Conservation (phyloP, 2,329 filamentous ascomycete genomes). For the Lachnellula hyalina region DNA sequence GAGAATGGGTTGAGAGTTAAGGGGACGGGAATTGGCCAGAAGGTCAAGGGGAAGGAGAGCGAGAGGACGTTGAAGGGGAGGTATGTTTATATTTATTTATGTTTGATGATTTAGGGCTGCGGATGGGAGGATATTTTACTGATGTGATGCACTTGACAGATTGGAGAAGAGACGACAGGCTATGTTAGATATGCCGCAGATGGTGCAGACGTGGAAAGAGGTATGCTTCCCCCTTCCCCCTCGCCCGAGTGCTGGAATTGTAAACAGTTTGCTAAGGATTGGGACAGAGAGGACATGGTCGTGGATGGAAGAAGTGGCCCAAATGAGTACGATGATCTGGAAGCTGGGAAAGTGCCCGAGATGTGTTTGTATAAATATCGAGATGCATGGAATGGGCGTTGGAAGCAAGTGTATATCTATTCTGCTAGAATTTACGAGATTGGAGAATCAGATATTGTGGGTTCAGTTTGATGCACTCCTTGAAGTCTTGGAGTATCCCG, state of each 20-base stretch:
- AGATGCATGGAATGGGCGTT: conserved; percentile 19
- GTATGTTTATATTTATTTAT: conserved; percentile 40
- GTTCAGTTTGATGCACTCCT: not conserved
- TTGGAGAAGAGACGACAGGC: conserved; percentile 86
- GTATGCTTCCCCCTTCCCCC: conserved; percentile 45
- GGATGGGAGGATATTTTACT: conserved; percentile 29
- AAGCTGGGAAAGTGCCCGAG: not conserved
- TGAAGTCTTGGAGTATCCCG: not conserved
- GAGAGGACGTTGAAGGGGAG: conserved; percentile 78
- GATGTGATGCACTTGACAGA: conserved; percentile 36
- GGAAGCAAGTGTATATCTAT: conserved; percentile 12
- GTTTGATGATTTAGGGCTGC: not conserved
- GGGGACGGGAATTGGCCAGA: conserved; percentile 87
- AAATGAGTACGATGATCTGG: conserved; percentile 34
- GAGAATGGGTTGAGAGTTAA: conserved; percentile 80
- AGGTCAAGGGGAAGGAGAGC: conserved; percentile 91
- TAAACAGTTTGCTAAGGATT: conserved; percentile 31
- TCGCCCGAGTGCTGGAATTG: not conserved
- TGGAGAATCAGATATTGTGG: not conserved
- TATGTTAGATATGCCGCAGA: conserved; percentile 89
- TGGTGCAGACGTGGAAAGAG: conserved; percentile 92
- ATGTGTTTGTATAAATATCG: conserved; percentile 22
- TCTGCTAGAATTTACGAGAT: not conserved
- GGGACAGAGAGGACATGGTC: conserved; percentile 60
- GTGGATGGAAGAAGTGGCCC: conserved; percentile 71